Base-by-base conservation (phyloP, 345 rosid species). In the Citrus hindsii region DNA sequence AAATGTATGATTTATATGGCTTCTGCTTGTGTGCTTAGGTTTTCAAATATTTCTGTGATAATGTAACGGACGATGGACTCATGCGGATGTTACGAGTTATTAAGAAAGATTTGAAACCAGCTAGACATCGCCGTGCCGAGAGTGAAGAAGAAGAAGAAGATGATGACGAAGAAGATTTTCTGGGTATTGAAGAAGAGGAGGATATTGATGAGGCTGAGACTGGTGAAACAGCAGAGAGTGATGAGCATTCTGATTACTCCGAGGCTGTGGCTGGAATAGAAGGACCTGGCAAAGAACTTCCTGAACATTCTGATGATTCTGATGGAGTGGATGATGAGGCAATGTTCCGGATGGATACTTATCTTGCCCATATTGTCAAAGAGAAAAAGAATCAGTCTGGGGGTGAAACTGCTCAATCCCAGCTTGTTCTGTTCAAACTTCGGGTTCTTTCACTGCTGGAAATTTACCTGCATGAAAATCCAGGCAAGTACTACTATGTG, bases 301-400 rank as follows among this genome's bases (percentile, higher is more conserved):
- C 85, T 32, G 93, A 87, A 68, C 88, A 84, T 85, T 89, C 97
- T 3, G 97, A 92, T 83, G 94, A 89, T 73, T 94, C 95, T 69
- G 97, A 92, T 84, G 92, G 87, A 67, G 89, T 94, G 98, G 98
- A 97, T 82, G 99, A 94, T 33, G 98, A 97, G 48, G 98, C 98
- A 69, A 97, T 94, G 99, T 93, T 97, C 86, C 91, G 90, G 66
- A 94, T 94, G 98, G 99, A 97, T 74, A 87, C 90, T 46, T 92
- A 94, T 75, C 89, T 96, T 77, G 99, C 95, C 6, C 95, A 84
- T 85, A 94, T 94, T 69, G 90, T 94, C 81, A 92, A 90, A 83
- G 98, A 96, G 81, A 93, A 87, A 84, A 94, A 88, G 90, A 96
- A 87, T 85, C 98, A 91, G 82, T 85, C 90, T 74, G 94, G 97